Evolutionary conservation across 2,329 filamentous ascomycete species (phyloP), one percentile per base, ranked within the genome.

Genomic region (Fusarium nelsonii): DNA sequence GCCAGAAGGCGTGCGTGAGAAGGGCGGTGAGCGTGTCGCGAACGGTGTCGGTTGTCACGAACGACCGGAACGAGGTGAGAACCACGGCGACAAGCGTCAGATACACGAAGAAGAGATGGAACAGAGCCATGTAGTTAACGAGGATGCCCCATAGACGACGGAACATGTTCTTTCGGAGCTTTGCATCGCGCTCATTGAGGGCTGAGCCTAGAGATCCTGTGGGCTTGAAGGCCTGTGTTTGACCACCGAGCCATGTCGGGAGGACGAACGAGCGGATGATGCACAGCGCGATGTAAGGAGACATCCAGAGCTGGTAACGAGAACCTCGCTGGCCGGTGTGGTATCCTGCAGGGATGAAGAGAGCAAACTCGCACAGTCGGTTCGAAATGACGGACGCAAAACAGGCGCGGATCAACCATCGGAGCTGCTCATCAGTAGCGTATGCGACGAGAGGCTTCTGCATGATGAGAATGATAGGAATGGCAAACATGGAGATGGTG

Each of bases 1-100:
- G 87, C 88, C 88, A 90, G 78, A 85, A 86, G 14, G 86, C 86
- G 73, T 89, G 87, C 0, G 87, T 88, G 40, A 90, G 74, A 6
- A 90, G 78, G 68, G 82, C 83, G 48, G 85, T 73, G 16, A 88
- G 78, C n/a, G 83, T 77, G 11, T 81, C 79, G 65, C 77, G 77
- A 34, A 78, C 76, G 6, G 76, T 73, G 20, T 78, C 72, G 26
- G 82, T 75, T 16, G 78, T 71, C 36, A 79, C 74, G 69, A 85
- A 83, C 74, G 83, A 85, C 60, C 84, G 83, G 77, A 84, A 87
- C 8, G 82, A 82, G 3, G 83, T 84, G 49, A 85, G 72, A 8
- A 81, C 80, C 34, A 87, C 84, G 4, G 81, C 84, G 7, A 84
- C 79, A 18, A 87, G 78, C 5, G 84, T 85, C 34, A 87, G 77